Evolutionary conservation across 2,329 filamentous ascomycete genomes (phyloP), one percentile per base, ranked within the genome.

Genomic region (Curvularia verruculosa): DNA sequence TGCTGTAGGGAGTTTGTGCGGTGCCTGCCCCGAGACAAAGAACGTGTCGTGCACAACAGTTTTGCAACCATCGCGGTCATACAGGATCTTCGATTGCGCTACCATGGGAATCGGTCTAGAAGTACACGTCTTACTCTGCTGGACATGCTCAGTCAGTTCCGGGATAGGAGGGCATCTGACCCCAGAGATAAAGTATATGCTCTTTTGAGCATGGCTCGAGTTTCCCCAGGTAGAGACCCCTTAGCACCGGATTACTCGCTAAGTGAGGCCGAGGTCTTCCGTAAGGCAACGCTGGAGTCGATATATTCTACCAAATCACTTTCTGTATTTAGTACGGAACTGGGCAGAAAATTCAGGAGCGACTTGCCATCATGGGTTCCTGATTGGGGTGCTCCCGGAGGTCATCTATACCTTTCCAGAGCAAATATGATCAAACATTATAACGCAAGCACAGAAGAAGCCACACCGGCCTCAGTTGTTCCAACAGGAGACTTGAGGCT

Each of bases 351-450:
- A 28, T 59, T 45, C 29, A 29, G 62, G 3, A 21, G 51, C 6
- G 59, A 67, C 36, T n/a, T 69, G 19, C 64, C 65, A 8, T 65
- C 59, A 1, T 69, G 64, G 65, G 68, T 64, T 3, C 64, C 67
- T 0, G 63, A 69, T 44, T 71, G 63, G 66, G 45, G 52, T 23
- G 47, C 58, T 5, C 59, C 61, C 4, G 55, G 55, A 13, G 36
- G 48, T 12, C 34, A 46, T 2, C 47, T 26, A n/a, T 55, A 53
- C 12, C 18, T 23, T 2, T 19, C 31, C 3, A 50, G 57, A 3
- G 41, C 53, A 1, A 39, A 57, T 28, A 50, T 52, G 21, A 43
- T 29, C 29, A 31, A 28, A 26, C 12, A 43, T 13, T 43, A 43
- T 19, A 43, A 43, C 5, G 40, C 40, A 43, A n/a, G 40, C 40